These are phyloP conservation scores for Coprinellus micaceus DNA, from an alignment of 768 basidiomycete genomes.

Conservation along the genomic window DNA sequence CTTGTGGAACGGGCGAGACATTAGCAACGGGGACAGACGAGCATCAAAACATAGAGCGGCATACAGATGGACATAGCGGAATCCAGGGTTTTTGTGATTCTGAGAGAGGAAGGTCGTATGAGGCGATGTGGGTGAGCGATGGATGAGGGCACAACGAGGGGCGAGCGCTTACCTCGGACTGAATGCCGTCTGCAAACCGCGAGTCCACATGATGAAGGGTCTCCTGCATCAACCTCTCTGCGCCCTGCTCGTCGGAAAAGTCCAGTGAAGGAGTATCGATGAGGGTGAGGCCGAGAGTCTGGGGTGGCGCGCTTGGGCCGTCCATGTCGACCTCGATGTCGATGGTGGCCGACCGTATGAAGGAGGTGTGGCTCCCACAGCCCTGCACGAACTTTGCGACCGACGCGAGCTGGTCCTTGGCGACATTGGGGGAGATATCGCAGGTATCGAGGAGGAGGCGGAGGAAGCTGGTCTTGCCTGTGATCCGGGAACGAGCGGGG, in stretches of 20 bases:
- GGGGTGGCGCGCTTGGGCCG: conserved; percentile 28
- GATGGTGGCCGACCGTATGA: conserved; percentile 66
- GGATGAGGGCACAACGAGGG: conserved; percentile 15
- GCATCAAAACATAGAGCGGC: conserved; percentile 24
- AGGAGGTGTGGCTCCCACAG: conserved; percentile 66
- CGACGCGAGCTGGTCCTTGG: conserved; percentile 73
- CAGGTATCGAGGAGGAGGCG: conserved; percentile 81
- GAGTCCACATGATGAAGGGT: conserved; percentile 70
- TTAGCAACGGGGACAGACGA: conserved; percentile 4
- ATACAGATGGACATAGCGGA: conserved; percentile 81
- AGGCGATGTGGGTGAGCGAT: conserved; percentile 14
- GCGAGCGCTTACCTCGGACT: conserved; percentile 53
- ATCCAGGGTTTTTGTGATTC: conserved; percentile 61
- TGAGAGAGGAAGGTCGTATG: conserved; percentile 15
- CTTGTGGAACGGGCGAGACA: conserved; percentile 41
- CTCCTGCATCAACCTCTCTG: conserved; percentile 63
- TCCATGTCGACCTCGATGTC: conserved; percentile 63
- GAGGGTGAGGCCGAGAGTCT: conserved; percentile 60
- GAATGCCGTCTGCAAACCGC: conserved; percentile 64
- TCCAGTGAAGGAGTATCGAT: conserved; percentile 83
- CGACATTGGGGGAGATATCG: conserved; percentile 56
- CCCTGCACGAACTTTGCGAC: conserved; percentile 83
- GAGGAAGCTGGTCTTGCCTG: conserved; percentile 83
- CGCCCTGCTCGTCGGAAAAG: conserved; percentile 59
- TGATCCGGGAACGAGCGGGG: conserved; percentile 34